Percentiles rank a stretch among this genome's conserved stretches.
phyloP scores from a whole-genome alignment of 2,329 filamentous ascomycete species.

The Graphium sp. region DNA sequence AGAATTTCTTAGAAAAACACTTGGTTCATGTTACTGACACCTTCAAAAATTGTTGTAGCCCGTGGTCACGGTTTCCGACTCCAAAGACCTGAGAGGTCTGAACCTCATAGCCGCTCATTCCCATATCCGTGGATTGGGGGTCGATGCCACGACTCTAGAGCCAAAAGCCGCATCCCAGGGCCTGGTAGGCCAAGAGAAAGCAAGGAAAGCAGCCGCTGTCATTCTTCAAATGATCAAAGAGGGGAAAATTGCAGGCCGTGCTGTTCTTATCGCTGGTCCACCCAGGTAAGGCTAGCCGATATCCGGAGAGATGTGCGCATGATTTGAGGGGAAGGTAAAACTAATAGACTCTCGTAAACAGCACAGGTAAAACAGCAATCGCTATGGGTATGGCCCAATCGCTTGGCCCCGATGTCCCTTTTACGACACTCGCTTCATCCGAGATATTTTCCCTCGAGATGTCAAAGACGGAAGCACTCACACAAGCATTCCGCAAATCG shows the following conservation, averaged over 20 bases:
- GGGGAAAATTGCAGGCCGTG: slow-evolving; percentile 92
- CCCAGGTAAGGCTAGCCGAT: slow-evolving; percentile 41
- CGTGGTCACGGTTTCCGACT: slow-evolving; percentile 73
- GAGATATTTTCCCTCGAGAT: slow-evolving; percentile 99
- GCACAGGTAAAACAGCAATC: slow-evolving; percentile 95
- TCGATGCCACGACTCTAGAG: slow-evolving; percentile 81
- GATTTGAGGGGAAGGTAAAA: neutral
- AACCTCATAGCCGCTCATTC: slow-evolving; percentile 98
- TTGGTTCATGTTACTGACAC: too few species aligned
- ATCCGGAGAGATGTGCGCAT: neutral
- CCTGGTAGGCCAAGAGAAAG: slow-evolving; percentile 90
- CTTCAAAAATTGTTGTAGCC: too few species aligned
- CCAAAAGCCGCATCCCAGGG: slow-evolving; percentile 77
- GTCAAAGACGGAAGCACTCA: slow-evolving; percentile 97
- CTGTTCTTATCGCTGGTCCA: slow-evolving; percentile 85
- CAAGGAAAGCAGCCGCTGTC: slow-evolving; percentile 86
- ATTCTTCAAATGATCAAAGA: slow-evolving; percentile 99
- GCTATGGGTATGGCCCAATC: slow-evolving; percentile 99
- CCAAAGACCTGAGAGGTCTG: slow-evolving; percentile 86
- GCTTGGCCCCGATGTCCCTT: slow-evolving; percentile 83
- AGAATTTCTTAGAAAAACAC: too few species aligned
- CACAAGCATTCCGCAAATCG: slow-evolving; percentile 96
- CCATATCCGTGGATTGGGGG: slow-evolving; percentile 88
- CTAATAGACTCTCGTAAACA: slow-evolving; percentile 13
- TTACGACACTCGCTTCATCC: slow-evolving; percentile 87